Conservation (phyloP, 352 stramenopile genomes). For the Pythium guiyangense region DNA sequence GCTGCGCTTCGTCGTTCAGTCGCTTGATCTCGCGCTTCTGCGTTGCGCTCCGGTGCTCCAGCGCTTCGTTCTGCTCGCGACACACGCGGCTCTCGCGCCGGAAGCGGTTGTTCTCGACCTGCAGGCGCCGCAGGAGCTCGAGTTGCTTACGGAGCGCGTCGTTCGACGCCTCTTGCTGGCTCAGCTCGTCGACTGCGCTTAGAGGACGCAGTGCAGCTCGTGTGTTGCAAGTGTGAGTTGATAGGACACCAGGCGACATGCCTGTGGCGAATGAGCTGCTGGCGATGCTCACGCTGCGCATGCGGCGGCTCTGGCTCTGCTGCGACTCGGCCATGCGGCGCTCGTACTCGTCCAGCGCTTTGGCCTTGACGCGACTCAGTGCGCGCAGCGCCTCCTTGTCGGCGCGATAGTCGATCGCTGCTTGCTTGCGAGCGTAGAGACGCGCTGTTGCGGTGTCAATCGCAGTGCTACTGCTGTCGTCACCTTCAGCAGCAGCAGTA, state of each 20-base stretch:
- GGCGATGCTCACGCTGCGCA: background rate
- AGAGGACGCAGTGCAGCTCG: background rate
- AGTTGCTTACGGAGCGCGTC: conserved; percentile 62
- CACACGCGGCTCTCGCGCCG: conserved; percentile 41
- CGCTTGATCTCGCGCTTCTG: conserved; percentile 46
- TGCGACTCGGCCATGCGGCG: conserved; percentile 14
- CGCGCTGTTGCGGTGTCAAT: too few relatives aligned
- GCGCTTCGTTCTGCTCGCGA: conserved; percentile 36
- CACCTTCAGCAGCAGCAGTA: too few relatives aligned
- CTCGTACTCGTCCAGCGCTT: conserved; percentile 30
- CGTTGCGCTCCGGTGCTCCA: conserved; percentile 35
- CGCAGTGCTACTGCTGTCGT: background rate
- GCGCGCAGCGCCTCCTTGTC: conserved; percentile 22
- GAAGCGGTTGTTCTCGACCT: conserved; percentile 73
- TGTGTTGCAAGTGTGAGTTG: too few relatives aligned
- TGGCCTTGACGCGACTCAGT: conserved; percentile 32
- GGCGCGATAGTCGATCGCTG: background rate
- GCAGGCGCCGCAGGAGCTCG: conserved; percentile 58
- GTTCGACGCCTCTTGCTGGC: conserved; percentile 58
- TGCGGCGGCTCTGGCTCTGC: conserved; percentile 2
- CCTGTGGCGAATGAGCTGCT: background rate
- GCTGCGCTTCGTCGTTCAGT: conserved; percentile 27
- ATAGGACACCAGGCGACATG: too few relatives aligned
- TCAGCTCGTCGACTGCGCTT: conserved; percentile 24
- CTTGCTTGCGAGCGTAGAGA: too few relatives aligned